Conservation (phyloP, 1,284 basidiomycete species). For the Ceratobasidium sp. region DNA sequence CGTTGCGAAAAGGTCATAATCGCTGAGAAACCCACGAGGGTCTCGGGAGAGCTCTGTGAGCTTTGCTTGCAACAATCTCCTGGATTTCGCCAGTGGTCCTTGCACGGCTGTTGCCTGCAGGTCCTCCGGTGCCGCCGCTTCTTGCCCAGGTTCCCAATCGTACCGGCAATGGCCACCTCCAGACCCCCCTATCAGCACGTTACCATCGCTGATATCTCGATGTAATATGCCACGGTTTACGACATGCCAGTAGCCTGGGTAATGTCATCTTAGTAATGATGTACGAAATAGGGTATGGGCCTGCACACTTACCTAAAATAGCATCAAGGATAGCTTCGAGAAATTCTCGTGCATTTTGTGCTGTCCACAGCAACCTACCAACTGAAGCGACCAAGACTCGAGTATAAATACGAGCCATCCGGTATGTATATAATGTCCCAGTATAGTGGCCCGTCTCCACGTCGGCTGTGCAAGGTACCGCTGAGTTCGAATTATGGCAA, state of each 20-base stretch:
- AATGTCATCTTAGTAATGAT: neutral
- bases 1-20: too few relatives aligned
- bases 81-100: too few relatives aligned
- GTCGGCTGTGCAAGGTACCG: too few relatives aligned
- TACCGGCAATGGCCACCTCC: neutral
- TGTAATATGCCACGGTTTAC: slow-evolving; percentile 17
- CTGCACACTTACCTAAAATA: slow-evolving; percentile 11
- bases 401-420: slow-evolving; percentile 3
- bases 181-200: slow-evolving; percentile 15
- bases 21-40: too few relatives aligned
- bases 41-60: too few relatives aligned
- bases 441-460: too few relatives aligned
- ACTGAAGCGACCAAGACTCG: slow-evolving; percentile 6
- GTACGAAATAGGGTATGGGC: neutral
- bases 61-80: too few relatives aligned
- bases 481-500: too few relatives aligned
- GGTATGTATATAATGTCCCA: too few relatives aligned
- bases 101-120: too few relatives aligned
- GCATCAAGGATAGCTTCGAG: slow-evolving; percentile 1
- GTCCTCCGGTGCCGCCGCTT: neutral
- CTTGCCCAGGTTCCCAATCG: neutral
- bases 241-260: slow-evolving; percentile 20
- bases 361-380: neutral
- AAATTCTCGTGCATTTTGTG: neutral
- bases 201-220: slow-evolving; percentile 31